Percentiles rank a stretch among this genome's conserved stretches.
These are phyloP conservation scores for Trifolium subterraneum DNA, from an alignment of 306 rosid genomes.

Conservation along the genomic window DNA sequence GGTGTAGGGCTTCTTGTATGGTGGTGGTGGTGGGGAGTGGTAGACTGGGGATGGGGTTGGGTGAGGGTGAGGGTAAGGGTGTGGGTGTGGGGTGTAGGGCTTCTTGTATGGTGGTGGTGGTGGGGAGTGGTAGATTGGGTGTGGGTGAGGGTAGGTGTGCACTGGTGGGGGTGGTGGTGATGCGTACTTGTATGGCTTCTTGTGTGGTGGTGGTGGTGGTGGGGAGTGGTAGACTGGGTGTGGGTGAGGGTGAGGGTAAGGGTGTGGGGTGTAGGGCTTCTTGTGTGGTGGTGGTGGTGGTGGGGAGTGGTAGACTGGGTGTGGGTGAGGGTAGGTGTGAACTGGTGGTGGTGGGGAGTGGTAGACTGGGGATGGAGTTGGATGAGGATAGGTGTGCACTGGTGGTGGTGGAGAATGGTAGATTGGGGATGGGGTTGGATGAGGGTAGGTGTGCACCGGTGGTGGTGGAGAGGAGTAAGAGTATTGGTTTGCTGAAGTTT, in stretches of 20 bases:
- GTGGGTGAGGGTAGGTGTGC: conserved; percentile 13
- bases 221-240: conserved; percentile 39
- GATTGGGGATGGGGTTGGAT: background rate
- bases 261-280: conserved; percentile 13
- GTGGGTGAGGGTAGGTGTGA: too few relatives aligned
- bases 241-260: conserved; percentile 24
- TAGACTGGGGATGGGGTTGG: background rate
- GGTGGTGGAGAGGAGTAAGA: conserved; percentile 55
- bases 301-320: too few relatives aligned
- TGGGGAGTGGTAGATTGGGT: background rate
- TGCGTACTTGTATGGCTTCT: background rate
- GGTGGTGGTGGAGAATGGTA: background rate
- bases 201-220: conserved; percentile 33
- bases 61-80: conserved; percentile 19
- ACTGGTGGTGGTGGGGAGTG: background rate
- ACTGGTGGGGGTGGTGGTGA: conserved; percentile 32
- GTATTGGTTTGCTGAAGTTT: conserved; percentile 51
- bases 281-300: conserved; percentile 36
- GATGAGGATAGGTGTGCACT: background rate
- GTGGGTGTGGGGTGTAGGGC: background rate
- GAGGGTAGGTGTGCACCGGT: background rate
- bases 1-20: background rate
- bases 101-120: background rate
- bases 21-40: conserved; percentile 24
- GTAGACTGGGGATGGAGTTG: too few relatives aligned